Percentiles rank a stretch among this genome's conserved stretches.
These are phyloP conservation scores for Bolboschoenoplectus hybrid DNA, from an alignment of 202 grass and related monocot species.

Conservation along the genomic window DNA sequence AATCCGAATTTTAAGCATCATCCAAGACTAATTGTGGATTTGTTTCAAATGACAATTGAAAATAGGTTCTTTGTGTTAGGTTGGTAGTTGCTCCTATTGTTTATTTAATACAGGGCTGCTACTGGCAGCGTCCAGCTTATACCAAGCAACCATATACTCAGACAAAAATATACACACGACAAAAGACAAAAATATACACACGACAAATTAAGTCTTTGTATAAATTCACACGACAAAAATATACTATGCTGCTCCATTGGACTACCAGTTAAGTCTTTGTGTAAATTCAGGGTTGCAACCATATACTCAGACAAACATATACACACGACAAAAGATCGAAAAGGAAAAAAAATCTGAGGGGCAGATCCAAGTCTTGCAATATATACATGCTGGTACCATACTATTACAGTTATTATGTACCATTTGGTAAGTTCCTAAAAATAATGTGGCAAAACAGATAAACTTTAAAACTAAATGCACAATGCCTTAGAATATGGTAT, in stretches of 20 bases:
- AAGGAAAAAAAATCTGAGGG: neutral
- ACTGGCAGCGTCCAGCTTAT: neutral
- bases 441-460: neutral
- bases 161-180: too few species aligned
- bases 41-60: neutral
- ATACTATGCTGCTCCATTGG: neutral
- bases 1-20: constrained; percentile 22
- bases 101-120: neutral
- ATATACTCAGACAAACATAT: neutral
- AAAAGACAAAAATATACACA: too few species aligned
- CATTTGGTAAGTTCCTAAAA: neutral
- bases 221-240: too few species aligned
- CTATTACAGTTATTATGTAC: constrained; percentile 11
- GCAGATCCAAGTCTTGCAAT: neutral
- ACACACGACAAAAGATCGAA: constrained; percentile 8
- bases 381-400: neutral
- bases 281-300: neutral
- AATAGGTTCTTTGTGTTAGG: neutral
- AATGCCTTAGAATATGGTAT: neutral
- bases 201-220: too few species aligned
- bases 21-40: neutral
- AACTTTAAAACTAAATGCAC: constrained; percentile 15
- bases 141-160: neutral
- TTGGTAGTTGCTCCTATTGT: neutral
- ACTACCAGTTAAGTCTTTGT: neutral